phyloP scores from a whole-genome alignment of 129 eudicot species.

The Flaveria ramosissima region DNA sequence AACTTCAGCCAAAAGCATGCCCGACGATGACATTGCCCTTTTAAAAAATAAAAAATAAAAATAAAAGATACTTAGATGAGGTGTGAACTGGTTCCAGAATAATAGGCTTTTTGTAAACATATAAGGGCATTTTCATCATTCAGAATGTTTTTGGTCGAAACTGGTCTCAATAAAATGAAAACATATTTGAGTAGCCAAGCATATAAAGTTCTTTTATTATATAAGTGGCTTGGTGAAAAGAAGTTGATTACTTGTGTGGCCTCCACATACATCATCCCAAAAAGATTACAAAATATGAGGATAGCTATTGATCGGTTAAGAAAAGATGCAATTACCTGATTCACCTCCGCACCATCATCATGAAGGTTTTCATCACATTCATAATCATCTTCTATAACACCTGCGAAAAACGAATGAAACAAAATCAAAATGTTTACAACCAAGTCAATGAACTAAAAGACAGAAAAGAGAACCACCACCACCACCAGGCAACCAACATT shows the following conservation, averaged over 20 bases:
- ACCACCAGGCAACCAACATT: background rate
- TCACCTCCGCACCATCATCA: slow-evolving; percentile 23
- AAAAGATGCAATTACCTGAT: slow-evolving; percentile 25
- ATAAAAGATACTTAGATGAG: too few species aligned
- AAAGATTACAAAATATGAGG: background rate
- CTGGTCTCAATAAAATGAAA: background rate
- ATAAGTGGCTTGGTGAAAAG: too few species aligned
- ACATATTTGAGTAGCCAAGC: background rate
- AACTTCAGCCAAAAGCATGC: background rate
- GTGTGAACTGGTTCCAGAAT: background rate
- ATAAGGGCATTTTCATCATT: background rate
- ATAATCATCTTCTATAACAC: slow-evolving; percentile 33
- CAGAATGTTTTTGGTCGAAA: background rate
- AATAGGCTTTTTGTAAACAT: background rate
- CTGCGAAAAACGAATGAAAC: slow-evolving; percentile 11
- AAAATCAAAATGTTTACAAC: background rate
- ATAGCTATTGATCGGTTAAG: background rate
- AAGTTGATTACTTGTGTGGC: background rate
- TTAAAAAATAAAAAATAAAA: too few species aligned
- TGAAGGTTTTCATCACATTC: slow-evolving; percentile 25
- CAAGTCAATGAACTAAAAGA: slow-evolving; percentile 9
- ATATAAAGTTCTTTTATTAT: too few species aligned
- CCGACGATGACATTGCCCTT: background rate
- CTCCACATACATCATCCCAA: background rate
- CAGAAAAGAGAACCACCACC: background rate